A percentile compares a stretch with the other conserved stretches of the same genome.
These are phyloP conservation scores for Penicillium corylophilum DNA, from an alignment of 2,329 filamentous ascomycete genomes.

Conservation along the genomic window DNA sequence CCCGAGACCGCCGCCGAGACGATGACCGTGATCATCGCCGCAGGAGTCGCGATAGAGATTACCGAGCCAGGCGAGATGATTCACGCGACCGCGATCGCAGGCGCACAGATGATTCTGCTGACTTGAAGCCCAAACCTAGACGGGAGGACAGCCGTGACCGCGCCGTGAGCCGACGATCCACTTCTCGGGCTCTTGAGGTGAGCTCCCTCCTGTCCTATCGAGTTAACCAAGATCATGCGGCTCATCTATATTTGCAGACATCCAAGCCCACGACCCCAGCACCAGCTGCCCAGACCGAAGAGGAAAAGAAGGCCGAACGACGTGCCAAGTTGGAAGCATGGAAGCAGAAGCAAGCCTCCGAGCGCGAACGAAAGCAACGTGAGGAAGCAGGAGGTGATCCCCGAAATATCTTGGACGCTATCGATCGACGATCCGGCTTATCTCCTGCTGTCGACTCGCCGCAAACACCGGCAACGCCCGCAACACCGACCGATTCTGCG, in stretches of 20 bases:
- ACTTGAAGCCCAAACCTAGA: conserved; percentile 65
- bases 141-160: conserved; percentile 64
- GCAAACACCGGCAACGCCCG: conserved; percentile 51
- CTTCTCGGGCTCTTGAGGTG: conserved; percentile 58
- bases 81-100: conserved; percentile 65
- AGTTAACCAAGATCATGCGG: background rate
- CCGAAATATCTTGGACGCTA: conserved; percentile 67
- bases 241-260: conserved; percentile 39
- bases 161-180: conserved; percentile 50
- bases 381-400: conserved; percentile 64
- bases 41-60: conserved; percentile 67
- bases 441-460: conserved; percentile 56
- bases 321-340: conserved; percentile 82
- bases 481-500: conserved; percentile 46
- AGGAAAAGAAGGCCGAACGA: conserved; percentile 75
- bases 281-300: conserved; percentile 59
- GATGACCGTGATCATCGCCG: conserved; percentile 59
- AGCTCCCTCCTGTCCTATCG: conserved; percentile 28
- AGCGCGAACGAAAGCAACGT: conserved; percentile 70
- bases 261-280: conserved; percentile 52
- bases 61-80: conserved; percentile 69
- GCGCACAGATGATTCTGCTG: conserved; percentile 69
- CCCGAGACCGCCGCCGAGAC: conserved; percentile 62
- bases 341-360: conserved; percentile 82
- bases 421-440: conserved; percentile 65